Evolutionary conservation across 2,329 filamentous ascomycete genomes (phyloP), one percentile per base, ranked within the genome.

Genomic region (Alternaria conjuncta): DNA sequence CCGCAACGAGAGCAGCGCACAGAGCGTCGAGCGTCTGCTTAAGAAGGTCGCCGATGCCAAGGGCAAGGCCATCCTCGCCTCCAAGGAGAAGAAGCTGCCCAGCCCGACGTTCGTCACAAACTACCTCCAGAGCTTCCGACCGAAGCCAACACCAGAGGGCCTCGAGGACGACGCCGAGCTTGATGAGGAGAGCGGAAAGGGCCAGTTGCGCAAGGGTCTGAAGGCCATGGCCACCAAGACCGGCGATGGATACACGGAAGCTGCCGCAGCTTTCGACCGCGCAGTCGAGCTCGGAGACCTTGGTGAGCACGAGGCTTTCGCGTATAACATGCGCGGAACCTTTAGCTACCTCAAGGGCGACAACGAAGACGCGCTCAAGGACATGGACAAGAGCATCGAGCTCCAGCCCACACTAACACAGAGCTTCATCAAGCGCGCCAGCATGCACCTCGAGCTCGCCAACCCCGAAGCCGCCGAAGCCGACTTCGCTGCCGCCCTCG

Each of bases 341-440:
- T 98, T 98, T 86, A 90, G 91, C 78, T 98, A 97, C 78, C 87
- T 99, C 65, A 90, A 92, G 70, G 96, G 96, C 62, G 93, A 97
- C 79, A 94, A 95, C 73, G 86, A 91, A 57, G 88, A 90, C 65
- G 96, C 96, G 4, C 86, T 97, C 70, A 84, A 86, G 26, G 96
- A 98, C 78, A 87, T 99, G 76, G 93, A 94, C 81, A 96, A 92
- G 88, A 97, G 93, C 80, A 91, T 98, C 63, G 93, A 97, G 81
- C 85, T 98, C 50, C 91, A 98, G 75, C 92, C 93, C 13, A 85
- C 88, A 9, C 86, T 98, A 83, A 96, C 94, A 8, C 96, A 99
- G 84, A 97, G 93, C 84, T 98, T 96, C 81, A 97, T 99, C 84
- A 99, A 99, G 87, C 92, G 96, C 64, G 96, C 96, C 59, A 98